phyloP scores from a whole-genome alignment of 257 asterid species.

The Petunia axillaris region DNA sequence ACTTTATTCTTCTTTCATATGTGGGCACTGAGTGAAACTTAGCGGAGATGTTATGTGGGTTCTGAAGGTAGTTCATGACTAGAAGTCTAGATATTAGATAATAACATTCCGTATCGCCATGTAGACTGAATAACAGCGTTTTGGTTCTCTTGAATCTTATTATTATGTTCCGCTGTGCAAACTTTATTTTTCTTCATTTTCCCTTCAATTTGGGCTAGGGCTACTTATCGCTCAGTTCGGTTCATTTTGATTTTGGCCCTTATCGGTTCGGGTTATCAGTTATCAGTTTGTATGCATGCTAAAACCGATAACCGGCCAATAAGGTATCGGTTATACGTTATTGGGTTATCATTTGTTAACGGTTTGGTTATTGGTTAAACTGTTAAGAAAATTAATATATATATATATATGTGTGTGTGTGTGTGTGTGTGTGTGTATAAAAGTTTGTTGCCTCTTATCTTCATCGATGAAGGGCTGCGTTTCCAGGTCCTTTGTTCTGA shows the following conservation, averaged over 20 bases:
- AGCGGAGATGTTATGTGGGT: not conserved
- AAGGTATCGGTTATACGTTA: too few species aligned
- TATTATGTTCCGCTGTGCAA: not conserved
- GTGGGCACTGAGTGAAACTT: not conserved
- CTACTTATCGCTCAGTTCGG: too few species aligned
- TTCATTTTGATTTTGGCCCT: too few species aligned
- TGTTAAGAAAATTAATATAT: too few species aligned
- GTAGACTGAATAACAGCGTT: not conserved
- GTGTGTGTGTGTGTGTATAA: too few species aligned
- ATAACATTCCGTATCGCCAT: not conserved
- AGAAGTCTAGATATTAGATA: not conserved
- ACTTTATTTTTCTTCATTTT: not conserved
- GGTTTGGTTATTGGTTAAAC: too few species aligned
- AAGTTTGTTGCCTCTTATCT: not conserved
- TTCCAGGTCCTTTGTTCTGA: conserved; percentile 11
- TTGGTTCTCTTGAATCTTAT: not conserved
- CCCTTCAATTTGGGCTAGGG: not conserved
- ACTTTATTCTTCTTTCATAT: conserved; percentile 6
- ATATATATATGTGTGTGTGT: too few species aligned
- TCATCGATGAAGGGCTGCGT: not conserved
- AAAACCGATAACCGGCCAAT: too few species aligned
- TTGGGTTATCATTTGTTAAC: too few species aligned
- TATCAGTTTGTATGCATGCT: too few species aligned
- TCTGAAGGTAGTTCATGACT: not conserved
- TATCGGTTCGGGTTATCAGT: too few species aligned